These are phyloP conservation scores for Serendipita vermifera DNA, from an alignment of 768 basidiomycete species.

Conservation along the genomic window DNA sequence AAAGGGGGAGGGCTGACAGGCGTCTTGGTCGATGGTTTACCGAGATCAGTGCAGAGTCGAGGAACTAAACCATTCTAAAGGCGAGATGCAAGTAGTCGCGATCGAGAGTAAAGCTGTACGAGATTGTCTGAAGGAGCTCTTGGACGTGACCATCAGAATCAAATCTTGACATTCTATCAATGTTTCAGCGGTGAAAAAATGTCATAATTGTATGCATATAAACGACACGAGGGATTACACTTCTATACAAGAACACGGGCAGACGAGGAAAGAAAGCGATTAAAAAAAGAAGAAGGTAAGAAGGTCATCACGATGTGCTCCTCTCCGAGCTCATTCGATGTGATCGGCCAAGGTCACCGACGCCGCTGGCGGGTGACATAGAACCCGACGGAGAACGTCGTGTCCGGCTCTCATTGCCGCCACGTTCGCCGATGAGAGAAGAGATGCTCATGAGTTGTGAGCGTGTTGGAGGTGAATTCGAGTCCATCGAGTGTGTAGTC, in stretches of 20 bases:
- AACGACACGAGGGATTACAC: no score
- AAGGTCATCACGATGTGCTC: background rate
- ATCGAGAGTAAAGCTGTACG: no score
- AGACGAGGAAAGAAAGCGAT: background rate
- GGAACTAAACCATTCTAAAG: background rate
- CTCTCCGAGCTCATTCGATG: constrained; percentile 4
- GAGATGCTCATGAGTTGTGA: background rate
- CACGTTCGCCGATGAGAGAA: background rate
- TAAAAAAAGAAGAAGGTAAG: background rate
- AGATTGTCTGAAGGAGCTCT: no score
- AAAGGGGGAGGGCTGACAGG: background rate
- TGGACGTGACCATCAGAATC: no score
- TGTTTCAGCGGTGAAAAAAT: no score
- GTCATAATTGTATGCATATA: no score
- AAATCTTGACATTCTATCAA: no score
- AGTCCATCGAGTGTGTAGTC: background rate
- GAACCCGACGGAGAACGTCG: background rate
- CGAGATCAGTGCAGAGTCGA: background rate
- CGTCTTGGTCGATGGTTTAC: background rate
- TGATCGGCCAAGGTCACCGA: background rate
- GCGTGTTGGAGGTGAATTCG: background rate
- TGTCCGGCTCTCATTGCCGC: background rate
- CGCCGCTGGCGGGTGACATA: background rate
- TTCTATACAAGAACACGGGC: no score
- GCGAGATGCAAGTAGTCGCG: no score